phyloP scores from a whole-genome alignment of 2,329 filamentous ascomycete species.

The Ustulina deusta region DNA sequence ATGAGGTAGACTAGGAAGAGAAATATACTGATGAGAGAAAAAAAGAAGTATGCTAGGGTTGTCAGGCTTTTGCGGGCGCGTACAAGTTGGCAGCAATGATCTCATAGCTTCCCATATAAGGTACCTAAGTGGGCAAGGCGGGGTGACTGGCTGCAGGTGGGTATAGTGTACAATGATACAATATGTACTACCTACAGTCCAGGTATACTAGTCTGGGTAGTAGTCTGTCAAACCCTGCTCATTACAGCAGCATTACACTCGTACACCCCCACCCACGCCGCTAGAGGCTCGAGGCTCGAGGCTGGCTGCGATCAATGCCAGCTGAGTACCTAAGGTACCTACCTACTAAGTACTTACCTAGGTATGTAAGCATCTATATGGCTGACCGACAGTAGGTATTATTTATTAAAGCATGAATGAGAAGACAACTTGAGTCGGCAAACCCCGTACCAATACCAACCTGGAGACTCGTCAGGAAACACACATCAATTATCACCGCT shows the following conservation, averaged over 20 bases:
- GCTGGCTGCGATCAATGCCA: no score
- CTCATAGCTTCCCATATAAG: conserved; percentile 29
- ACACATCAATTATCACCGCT: neutral
- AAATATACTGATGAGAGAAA: neutral
- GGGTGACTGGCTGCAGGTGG: neutral
- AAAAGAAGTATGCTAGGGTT: conserved; percentile 4
- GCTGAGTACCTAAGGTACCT: no score
- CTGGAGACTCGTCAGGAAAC: neutral
- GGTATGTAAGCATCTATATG: no score
- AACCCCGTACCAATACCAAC: neutral
- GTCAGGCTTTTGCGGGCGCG: conserved; percentile 15
- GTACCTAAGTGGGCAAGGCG: neutral
- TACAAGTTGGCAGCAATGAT: conserved; percentile 33
- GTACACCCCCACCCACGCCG: no score
- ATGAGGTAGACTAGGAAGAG: neutral
- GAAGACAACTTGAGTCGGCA: no score
- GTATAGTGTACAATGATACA: neutral
- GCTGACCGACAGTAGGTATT: no score
- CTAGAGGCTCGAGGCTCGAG: no score
- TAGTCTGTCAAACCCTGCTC: neutral
- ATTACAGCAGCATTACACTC: no score
- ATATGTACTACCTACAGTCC: neutral
- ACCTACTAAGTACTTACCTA: no score
- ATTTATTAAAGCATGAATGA: no score
- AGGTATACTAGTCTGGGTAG: no score